Percentiles rank a stretch among this genome's conserved stretches.
phyloP scores from a whole-genome alignment of 306 rosid species.

The Arachis stenosperma region DNA sequence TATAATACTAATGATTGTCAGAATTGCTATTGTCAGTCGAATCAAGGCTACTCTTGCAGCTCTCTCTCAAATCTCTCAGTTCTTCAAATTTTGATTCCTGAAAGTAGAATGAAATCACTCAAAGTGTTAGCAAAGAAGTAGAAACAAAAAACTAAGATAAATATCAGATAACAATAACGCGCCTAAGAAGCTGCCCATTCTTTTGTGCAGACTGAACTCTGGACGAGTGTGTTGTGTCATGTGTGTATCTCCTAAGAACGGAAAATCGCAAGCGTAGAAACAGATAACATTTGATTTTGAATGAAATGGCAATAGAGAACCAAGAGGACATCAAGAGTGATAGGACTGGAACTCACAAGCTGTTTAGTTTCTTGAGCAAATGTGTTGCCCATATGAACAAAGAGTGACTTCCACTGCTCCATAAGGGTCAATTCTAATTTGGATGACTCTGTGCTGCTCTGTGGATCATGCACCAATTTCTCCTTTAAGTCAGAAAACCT shows the following conservation, averaged over 20 bases:
- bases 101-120: conserved; percentile 31
- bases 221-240: too few relatives aligned
- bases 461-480: conserved; percentile 37
- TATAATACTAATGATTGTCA: conserved; percentile 49
- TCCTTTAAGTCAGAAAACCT: conserved; percentile 61
- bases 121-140: neutral
- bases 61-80: conserved; percentile 74
- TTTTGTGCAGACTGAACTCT: neutral
- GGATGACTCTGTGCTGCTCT: conserved; percentile 43
- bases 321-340: conserved; percentile 13
- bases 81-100: conserved; percentile 67
- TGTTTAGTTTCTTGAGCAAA: conserved; percentile 65
- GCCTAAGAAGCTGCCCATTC: conserved; percentile 13
- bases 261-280: conserved; percentile 1
- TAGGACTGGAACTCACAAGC: conserved; percentile 65
- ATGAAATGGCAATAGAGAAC: conserved; percentile 12
- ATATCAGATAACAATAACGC: neutral
- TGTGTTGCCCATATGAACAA: conserved; percentile 68
- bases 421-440: conserved; percentile 65
- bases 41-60: conserved; percentile 78
- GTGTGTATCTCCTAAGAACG: neutral
- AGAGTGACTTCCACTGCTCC: conserved; percentile 86
- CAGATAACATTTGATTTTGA: neutral
- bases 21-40: conserved; percentile 46
- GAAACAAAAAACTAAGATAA: conserved; percentile 5